Evolutionary conservation across 805 yeast species (phyloP).

Genomic region (Metschnikowia borealis): DNA sequence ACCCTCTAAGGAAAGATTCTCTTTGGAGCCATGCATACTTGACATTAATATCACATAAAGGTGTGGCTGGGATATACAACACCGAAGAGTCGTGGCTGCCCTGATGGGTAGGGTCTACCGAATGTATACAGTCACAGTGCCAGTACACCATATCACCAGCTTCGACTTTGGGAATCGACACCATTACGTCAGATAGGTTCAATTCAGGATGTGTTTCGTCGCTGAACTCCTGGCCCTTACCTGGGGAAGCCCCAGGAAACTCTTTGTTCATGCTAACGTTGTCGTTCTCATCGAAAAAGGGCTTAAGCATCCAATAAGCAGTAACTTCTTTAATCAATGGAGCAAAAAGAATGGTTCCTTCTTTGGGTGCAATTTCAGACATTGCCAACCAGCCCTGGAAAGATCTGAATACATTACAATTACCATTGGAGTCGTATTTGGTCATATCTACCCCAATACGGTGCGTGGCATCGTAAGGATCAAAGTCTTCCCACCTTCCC

Average conservation of each 20-base stretch:
- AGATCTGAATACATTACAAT: slow-evolving; percentile 36
- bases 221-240: slow-evolving; percentile 30
- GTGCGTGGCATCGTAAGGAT: slow-evolving; percentile 34
- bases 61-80: slow-evolving; percentile 34
- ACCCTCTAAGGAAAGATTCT: slow-evolving; percentile 19
- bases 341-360: slow-evolving; percentile 36
- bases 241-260: slow-evolving; percentile 39
- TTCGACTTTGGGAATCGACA: slow-evolving; percentile 33
- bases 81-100: slow-evolving; percentile 37
- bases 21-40: slow-evolving; percentile 19
- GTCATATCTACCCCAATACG: slow-evolving; percentile 32
- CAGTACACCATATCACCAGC: slow-evolving; percentile 43
- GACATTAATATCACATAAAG: slow-evolving; percentile 23
- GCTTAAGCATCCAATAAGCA: slow-evolving; percentile 38
- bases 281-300: slow-evolving; percentile 35
- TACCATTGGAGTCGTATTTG: slow-evolving; percentile 24
- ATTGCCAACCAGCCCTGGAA: slow-evolving; percentile 46
- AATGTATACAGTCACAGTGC: slow-evolving; percentile 42
- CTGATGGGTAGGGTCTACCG: slow-evolving; percentile 34
- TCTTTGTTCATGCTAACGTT: slow-evolving; percentile 28
- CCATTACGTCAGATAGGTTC: slow-evolving; percentile 26
- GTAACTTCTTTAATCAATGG: slow-evolving; percentile 35
- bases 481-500: slow-evolving; percentile 42
- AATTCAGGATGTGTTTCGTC: slow-evolving; percentile 33
- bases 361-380: slow-evolving; percentile 31